Conservation (phyloP, 352 stramenopile species). For the Phytophthora europaea region DNA sequence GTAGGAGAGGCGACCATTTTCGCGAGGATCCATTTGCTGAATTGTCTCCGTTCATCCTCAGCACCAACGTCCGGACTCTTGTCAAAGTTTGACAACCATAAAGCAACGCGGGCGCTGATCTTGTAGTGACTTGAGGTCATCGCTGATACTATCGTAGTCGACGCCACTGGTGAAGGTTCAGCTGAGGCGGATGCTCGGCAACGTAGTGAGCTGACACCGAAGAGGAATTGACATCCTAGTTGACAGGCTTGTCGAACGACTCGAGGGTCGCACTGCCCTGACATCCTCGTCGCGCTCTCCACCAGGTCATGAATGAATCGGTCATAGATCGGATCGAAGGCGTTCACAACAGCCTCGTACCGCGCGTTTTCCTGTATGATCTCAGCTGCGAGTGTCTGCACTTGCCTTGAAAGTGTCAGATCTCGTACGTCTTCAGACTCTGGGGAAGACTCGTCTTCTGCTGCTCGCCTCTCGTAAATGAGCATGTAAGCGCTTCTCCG, state of each 20-base stretch:
- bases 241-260: slow-evolving; percentile 24
- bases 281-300: slow-evolving; percentile 8
- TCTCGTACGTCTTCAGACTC: not conserved
- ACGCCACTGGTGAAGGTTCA: not conserved
- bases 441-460: not conserved
- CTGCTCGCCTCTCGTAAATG: slow-evolving; percentile 64
- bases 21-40: slow-evolving; percentile 49
- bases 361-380: slow-evolving; percentile 43
- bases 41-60: slow-evolving; percentile 26
- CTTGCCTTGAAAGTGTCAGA: slow-evolving; percentile 15
- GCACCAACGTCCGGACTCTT: not conserved
- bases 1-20: slow-evolving; percentile 31
- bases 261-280: slow-evolving; percentile 1
- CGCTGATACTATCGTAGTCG: not conserved
- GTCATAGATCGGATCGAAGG: slow-evolving; percentile 47
- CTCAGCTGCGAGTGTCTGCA: slow-evolving; percentile 27
- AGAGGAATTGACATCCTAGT: slow-evolving; percentile 49
- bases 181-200: not conserved
- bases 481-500: slow-evolving; percentile 83
- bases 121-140: not conserved
- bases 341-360: slow-evolving; percentile 47
- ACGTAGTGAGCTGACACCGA: slow-evolving; percentile 45
- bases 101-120: slow-evolving; percentile 8
- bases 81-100: slow-evolving; percentile 24
- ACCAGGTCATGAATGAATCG: slow-evolving; percentile 37